Percentiles rank a stretch among this genome's conserved stretches.
Evolutionary conservation across 345 rosid species (phyloP).

Genomic region (Lepidium didymum): DNA sequence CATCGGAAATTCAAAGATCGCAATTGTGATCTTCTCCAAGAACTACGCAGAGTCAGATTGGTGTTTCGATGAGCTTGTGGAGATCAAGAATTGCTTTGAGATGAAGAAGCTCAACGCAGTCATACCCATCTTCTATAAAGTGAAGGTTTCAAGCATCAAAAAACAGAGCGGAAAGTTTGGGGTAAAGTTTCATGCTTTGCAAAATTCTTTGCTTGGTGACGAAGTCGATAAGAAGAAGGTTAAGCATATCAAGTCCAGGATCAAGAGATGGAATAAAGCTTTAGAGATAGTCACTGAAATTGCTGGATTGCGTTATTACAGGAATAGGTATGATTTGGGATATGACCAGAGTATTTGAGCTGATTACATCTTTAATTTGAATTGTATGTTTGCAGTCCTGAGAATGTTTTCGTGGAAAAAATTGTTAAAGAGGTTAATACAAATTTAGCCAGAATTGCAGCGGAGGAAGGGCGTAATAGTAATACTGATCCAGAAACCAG

Average conservation of each 20-base stretch:
- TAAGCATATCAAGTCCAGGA: background rate
- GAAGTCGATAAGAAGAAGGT: background rate
- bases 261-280: slow-evolving; percentile 1
- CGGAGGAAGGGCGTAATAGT: background rate
- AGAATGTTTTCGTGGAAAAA: background rate
- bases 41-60: background rate
- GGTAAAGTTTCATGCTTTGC: background rate
- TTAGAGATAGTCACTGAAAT: background rate
- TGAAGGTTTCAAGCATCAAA: background rate
- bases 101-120: background rate
- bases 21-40: slow-evolving; percentile 5
- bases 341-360: background rate
- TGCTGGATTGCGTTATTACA: background rate
- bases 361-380: background rate
- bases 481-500: background rate
- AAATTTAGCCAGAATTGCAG: background rate
- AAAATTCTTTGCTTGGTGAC: background rate
- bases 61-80: slow-evolving; percentile 7
- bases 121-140: slow-evolving; percentile 5
- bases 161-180: slow-evolving; percentile 8
- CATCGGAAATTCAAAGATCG: background rate
- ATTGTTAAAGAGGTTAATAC: background rate
- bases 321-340: background rate
- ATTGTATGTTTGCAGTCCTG: background rate
- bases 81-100: background rate